Conservation (phyloP, 1,284 basidiomycete genomes). For the Blastosporella zonata region DNA sequence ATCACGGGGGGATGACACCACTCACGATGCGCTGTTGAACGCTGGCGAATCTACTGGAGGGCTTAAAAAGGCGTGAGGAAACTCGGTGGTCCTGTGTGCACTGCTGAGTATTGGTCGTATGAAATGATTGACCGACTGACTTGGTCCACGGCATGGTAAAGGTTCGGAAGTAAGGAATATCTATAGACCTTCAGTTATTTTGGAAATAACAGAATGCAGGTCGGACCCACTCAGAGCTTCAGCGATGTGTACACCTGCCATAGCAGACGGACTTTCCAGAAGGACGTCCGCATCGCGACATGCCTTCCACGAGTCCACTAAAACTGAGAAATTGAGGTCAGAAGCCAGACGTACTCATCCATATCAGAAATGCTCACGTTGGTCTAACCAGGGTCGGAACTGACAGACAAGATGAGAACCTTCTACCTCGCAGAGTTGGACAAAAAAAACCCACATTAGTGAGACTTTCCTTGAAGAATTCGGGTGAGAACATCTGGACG, state of each 20-base stretch:
- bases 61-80: constrained; percentile 63
- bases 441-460: constrained; percentile 37
- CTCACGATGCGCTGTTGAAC: constrained; percentile 54
- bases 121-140: constrained; percentile 23
- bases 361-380: constrained; percentile 40
- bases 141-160: constrained; percentile 77
- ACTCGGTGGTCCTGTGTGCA: constrained; percentile 50
- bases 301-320: constrained; percentile 67
- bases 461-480: constrained; percentile 77
- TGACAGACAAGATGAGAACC: constrained; percentile 20
- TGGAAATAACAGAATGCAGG: constrained; percentile 9
- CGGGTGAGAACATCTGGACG: constrained; percentile 75
- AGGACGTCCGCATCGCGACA: constrained; percentile 75
- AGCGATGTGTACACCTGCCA: constrained; percentile 81
- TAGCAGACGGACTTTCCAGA: constrained; percentile 72
- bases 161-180: constrained; percentile 59
- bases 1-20: constrained; percentile 7
- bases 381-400: constrained; percentile 78
- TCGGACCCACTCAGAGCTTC: constrained; percentile 59
- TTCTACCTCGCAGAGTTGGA: neutral
- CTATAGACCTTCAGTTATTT: constrained; percentile 9
- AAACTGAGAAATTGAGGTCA: constrained; percentile 37
- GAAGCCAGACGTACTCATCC: neutral
- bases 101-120: constrained; percentile 11
- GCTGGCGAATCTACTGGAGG: constrained; percentile 50